Conservation (phyloP, 2,329 filamentous ascomycete genomes). For the Cadophora sp. region DNA sequence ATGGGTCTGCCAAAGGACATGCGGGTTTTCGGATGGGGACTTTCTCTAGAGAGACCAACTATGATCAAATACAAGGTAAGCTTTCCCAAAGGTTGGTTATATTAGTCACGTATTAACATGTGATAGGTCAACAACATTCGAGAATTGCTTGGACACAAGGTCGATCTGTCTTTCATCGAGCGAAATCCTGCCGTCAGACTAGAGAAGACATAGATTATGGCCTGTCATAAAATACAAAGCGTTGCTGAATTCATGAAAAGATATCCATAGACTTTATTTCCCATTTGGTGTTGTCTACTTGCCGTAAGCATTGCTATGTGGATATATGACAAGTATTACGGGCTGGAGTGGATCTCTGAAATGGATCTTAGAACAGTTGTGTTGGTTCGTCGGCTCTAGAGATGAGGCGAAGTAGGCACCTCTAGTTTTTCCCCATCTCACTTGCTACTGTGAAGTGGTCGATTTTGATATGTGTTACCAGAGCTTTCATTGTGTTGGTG, state of each 20-base stretch:
- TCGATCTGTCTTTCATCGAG: constrained; percentile 92
- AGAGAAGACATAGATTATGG: constrained; percentile 43
- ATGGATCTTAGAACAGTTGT: background rate
- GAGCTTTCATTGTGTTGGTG: too few relatives aligned
- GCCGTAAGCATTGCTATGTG: too few relatives aligned
- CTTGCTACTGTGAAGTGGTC: background rate
- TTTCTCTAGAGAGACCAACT: constrained; percentile 90
- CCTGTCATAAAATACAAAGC: constrained; percentile 14
- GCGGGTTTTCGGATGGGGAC: constrained; percentile 91
- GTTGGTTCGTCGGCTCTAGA: background rate
- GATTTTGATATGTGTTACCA: background rate
- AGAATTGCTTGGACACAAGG: constrained; percentile 81
- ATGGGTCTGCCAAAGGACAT: constrained; percentile 94
- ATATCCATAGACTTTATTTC: too few relatives aligned
- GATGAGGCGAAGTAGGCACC: too few relatives aligned
- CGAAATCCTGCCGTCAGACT: constrained; percentile 89
- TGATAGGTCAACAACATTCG: constrained; percentile 61
- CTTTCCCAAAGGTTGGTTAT: background rate
- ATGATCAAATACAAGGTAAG: constrained; percentile 63
- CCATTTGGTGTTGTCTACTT: background rate
- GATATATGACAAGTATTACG: too few relatives aligned
- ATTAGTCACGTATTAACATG: constrained; percentile 23
- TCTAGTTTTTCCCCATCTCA: background rate
- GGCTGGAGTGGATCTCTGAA: background rate
- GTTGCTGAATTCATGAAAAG: constrained; percentile 12